phyloP scores from a whole-genome alignment of 2,329 filamentous ascomycete species.

The Coniochaeta hoffmannii region DNA sequence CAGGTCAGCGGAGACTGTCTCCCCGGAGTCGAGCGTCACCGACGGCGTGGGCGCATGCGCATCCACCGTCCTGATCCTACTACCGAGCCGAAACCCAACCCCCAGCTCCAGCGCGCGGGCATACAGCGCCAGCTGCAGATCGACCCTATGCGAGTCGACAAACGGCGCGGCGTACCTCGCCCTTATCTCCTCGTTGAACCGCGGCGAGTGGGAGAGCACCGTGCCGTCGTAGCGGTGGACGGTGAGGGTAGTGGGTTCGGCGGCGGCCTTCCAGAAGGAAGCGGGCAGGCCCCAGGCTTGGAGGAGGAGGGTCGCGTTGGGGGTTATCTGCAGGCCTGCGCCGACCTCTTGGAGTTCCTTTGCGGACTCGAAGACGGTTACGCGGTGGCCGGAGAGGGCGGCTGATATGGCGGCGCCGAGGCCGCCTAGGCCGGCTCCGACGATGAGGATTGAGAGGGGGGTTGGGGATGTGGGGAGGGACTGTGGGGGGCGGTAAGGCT shows the following conservation, averaged over 20 bases:
- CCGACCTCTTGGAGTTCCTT: slow-evolving; percentile 11
- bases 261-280: slow-evolving; percentile 13
- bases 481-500: not conserved
- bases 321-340: slow-evolving; percentile 21
- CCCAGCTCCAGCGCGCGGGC: slow-evolving; percentile 29
- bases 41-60: slow-evolving; percentile 14
- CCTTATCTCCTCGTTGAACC: slow-evolving; percentile 16
- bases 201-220: slow-evolving; percentile 20
- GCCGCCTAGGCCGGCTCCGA: slow-evolving; percentile 11
- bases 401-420: slow-evolving; percentile 10
- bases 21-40: slow-evolving; percentile 24
- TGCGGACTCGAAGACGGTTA: slow-evolving; percentile 10
- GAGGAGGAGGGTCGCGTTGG: slow-evolving; percentile 21
- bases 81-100: slow-evolving; percentile 16
- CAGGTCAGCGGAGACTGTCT: slow-evolving; percentile 29
- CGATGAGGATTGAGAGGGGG: slow-evolving; percentile 12
- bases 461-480: not conserved
- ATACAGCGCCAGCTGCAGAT: slow-evolving; percentile 35
- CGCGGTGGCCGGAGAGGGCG: slow-evolving; percentile 7
- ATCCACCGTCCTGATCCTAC: slow-evolving; percentile 9
- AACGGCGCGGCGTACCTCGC: slow-evolving; percentile 26
- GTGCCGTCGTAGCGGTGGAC: slow-evolving; percentile 21
- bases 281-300: slow-evolving; percentile 14
- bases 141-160: slow-evolving; percentile 41
- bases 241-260: slow-evolving; percentile 16